These are phyloP conservation scores for Darksidea phi DNA, from an alignment of 495 filamentous ascomycete genomes.

Conservation along the genomic window DNA sequence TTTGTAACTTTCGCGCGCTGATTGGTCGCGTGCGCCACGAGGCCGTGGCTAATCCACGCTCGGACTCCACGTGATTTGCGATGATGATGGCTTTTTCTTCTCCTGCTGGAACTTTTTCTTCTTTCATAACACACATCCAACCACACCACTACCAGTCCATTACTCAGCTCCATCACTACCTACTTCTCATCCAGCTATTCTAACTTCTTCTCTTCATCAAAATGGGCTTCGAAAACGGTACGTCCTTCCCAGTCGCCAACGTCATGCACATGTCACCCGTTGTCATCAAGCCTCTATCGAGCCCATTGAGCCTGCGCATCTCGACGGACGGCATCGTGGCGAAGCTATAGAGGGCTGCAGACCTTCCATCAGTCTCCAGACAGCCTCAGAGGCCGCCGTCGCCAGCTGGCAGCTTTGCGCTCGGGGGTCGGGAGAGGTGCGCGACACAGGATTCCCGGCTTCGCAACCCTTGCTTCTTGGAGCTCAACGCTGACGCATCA, in stretches of 20 bases:
- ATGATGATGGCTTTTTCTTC: conserved; percentile 22
- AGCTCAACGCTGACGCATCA: conserved; percentile 40
- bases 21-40: conserved; percentile 14
- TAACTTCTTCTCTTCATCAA: conserved; percentile 12
- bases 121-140: background rate
- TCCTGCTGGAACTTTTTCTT: conserved; percentile 8
- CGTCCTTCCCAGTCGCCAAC: conserved; percentile 12
- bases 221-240: conserved; percentile 39
- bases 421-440: conserved; percentile 5
- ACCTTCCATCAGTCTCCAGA: background rate
- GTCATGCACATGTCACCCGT: conserved; percentile 19
- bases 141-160: conserved; percentile 1
- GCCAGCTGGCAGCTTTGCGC: conserved; percentile 24
- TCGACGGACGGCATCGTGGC: background rate
- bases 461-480: background rate
- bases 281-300: conserved; percentile 13
- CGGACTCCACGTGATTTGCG: conserved; percentile 4
- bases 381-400: background rate
- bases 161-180: conserved; percentile 1
- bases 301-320: conserved; percentile 7
- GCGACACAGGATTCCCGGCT: conserved; percentile 1
- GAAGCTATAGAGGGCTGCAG: background rate
- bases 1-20: conserved; percentile 3
- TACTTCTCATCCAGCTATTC: background rate
- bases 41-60: background rate